phyloP scores from a whole-genome alignment of 306 rosid genomes.

The Cicer yamashitae region DNA sequence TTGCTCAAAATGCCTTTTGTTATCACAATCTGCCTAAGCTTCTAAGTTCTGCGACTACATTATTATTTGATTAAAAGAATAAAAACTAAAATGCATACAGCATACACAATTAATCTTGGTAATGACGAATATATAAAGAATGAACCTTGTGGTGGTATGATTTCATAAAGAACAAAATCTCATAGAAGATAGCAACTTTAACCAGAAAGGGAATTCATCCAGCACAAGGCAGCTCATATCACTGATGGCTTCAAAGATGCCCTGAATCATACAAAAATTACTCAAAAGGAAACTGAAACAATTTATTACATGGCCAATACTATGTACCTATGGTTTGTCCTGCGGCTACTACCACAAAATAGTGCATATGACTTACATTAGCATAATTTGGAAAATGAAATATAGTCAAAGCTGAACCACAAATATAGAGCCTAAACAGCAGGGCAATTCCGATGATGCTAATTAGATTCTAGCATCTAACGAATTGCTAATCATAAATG shows the following conservation, averaged over 20 bases:
- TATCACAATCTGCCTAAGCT: no score
- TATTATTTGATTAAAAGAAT: no score
- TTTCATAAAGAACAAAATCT: constrained; percentile 16
- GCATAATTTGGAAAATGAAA: constrained; percentile 38
- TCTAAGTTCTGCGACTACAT: no score
- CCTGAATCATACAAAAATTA: constrained; percentile 14
- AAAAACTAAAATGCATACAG: no score
- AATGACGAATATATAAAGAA: no score
- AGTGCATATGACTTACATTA: constrained; percentile 43
- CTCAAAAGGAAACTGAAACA: constrained; percentile 31
- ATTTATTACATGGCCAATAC: constrained; percentile 43
- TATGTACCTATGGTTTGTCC: constrained; percentile 46
- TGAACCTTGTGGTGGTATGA: not conserved
- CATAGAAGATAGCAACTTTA: not conserved
- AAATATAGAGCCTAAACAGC: constrained; percentile 47
- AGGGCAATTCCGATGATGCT: constrained; percentile 48
- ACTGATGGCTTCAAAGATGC: constrained; percentile 14
- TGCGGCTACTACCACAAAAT: constrained; percentile 40
- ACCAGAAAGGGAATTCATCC: not conserved
- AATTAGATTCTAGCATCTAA: constrained; percentile 41
- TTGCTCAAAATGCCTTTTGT: no score
- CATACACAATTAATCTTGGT: no score
- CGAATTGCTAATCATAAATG: constrained; percentile 49
- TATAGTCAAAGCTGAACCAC: constrained; percentile 41
- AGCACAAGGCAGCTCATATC: constrained; percentile 34